Evolutionary conservation across 768 basidiomycete species (phyloP), one percentile per base, ranked within the genome.

Genomic region (Paxillus involutus): DNA sequence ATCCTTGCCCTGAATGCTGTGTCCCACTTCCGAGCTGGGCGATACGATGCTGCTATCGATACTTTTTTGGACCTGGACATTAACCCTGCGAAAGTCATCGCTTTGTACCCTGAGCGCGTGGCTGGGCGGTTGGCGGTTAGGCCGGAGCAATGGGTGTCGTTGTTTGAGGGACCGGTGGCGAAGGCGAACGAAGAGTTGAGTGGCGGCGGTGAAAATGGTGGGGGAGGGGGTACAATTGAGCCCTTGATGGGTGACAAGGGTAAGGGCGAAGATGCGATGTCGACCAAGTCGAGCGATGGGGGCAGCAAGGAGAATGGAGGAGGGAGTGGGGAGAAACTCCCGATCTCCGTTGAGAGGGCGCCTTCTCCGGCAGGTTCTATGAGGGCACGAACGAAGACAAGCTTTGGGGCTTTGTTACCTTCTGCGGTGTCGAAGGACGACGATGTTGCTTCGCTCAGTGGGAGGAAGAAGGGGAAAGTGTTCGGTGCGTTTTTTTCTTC

Each of bases 31-130:
- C 79, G 81, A 4, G 72, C 76, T 8, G 80, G 79, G 8, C 78
- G 85, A 53, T 95, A 83, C 63, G 86, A 89, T 56, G 72, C 76
- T 1, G 94, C 96, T 1, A 88, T 98, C 52, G 86, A 97, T 64
- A 82, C 85, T 0, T 94, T 98, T 68, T 80, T 94, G 45, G 83
- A 88, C 40, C 84, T 96, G 40, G 88, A 98, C 59, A 77, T 94
- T 60, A 95, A 95, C 63, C 97, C 97, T 0, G 92, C 95, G 0
- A 93, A 94, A 64, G 91, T 99, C 3, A 80, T 98, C 19, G 88
- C 94, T 2, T 74, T 98, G 6, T 99, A 92, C 69, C 90, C 92
- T 0, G 84, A 89, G 36, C 76, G 77, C 12, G 81, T 98, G 3
- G 81, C 93, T 1, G 96, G 96, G 6, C 79, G 90, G 32, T 71